Evolutionary conservation across 164 flowering plant genomes (phyloP), one percentile per base, ranked within the genome.

Genomic region (Vitis cinerea): DNA sequence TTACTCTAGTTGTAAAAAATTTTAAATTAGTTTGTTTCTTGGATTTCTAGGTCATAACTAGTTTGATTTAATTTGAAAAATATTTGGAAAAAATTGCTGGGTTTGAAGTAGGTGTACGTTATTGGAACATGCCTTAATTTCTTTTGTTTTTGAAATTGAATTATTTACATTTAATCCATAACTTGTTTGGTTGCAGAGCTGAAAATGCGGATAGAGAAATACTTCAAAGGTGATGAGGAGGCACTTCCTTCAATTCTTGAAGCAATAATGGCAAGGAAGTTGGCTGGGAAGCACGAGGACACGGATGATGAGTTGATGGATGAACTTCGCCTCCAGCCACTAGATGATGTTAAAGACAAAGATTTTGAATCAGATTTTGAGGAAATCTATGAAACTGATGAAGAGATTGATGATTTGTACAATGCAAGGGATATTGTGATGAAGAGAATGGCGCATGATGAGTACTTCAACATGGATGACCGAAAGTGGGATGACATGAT

Each of bases 401-500:
- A 91, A 55, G 99, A 91, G 66, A 78, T 91, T 72, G 90, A 88
- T 16, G 76, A 95, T 78, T 63, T 93, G 79, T 88, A 84, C 67
- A 80, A 84, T 83, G 87, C 96, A 0, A 78, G 77, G 70, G 78
- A 84, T 11, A 50, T 72, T 63, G 92, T 90, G 55, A 64, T 70
- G 85, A 80, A 87, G 74, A 86, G 71, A 71, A 80, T 88, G 89
- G 63, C 61, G 60, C 62, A 82, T 47, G 89, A 90, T 75, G 84
- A 81, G 70, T 85, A 64, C 69, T 90, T 86, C 69, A 84, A 89
- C 75, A 90, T 93, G 93, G 85, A 84, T 77, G 90, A 84, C 27
- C 57, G 67, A 23, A 93, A 90, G 75, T 93, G 97, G 94, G 88
- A 90, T 70, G 93, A 79, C 16, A 84, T 93, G 82, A 75, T 95